Evolutionary conservation across 768 basidiomycete species (phyloP).

Genomic region (Amanita polypyramis): DNA sequence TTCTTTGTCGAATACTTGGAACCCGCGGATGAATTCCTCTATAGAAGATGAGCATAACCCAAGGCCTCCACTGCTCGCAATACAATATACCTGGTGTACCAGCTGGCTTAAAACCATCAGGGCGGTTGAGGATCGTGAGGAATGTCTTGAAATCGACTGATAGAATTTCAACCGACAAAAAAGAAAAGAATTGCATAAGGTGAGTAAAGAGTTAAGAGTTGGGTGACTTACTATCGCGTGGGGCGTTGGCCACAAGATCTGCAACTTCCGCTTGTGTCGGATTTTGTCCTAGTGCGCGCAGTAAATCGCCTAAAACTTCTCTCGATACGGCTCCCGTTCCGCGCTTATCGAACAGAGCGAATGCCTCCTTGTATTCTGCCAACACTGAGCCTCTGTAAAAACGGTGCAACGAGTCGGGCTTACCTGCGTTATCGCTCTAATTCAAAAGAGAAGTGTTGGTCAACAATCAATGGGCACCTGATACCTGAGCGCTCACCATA

Average conservation of each 20-base stretch:
- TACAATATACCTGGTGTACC: slow-evolving; percentile 72
- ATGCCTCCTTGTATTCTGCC: slow-evolving; percentile 94
- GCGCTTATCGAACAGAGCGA: slow-evolving; percentile 96
- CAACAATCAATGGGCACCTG: neutral
- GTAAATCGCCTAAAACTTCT: slow-evolving; percentile 83
- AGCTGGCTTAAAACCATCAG: slow-evolving; percentile 95
- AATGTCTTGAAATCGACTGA: slow-evolving; percentile 94
- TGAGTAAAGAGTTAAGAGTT: neutral
- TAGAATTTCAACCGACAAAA: neutral
- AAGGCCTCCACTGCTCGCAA: neutral
- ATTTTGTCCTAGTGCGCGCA: slow-evolving; percentile 94
- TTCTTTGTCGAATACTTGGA: slow-evolving; percentile 98
- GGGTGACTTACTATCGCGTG: slow-evolving; percentile 53
- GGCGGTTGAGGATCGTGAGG: slow-evolving; percentile 82
- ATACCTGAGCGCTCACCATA: neutral
- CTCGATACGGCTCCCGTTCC: slow-evolving; percentile 86
- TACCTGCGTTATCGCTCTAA: slow-evolving; percentile 32
- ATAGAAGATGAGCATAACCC: slow-evolving; percentile 7
- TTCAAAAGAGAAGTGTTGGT: neutral
- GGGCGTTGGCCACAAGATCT: slow-evolving; percentile 63
- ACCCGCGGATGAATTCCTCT: slow-evolving; percentile 99
- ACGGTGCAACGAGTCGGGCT: slow-evolving; percentile 1
- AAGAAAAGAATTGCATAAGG: neutral
- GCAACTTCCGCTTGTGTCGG: slow-evolving; percentile 98
- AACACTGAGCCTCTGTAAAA: slow-evolving; percentile 3